Conservation (phyloP, 257 asterid genomes). For the Datura wrightii region DNA sequence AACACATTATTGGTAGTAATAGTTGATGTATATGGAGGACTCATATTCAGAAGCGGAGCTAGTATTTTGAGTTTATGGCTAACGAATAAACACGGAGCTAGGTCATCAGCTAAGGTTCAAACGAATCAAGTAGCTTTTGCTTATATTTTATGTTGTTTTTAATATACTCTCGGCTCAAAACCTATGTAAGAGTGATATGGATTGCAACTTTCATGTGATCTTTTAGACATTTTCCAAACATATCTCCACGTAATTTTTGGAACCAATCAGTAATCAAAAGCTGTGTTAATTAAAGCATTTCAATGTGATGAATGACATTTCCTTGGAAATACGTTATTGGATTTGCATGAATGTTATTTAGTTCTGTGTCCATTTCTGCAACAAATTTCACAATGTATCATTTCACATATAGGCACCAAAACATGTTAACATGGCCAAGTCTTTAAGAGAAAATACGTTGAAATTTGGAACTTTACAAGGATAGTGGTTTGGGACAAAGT, state of each 20-base stretch:
- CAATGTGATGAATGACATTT: not conserved
- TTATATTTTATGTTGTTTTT: too few species aligned
- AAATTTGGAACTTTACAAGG: too few species aligned
- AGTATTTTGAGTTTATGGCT: too few species aligned
- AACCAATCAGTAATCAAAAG: not conserved
- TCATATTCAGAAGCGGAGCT: too few species aligned
- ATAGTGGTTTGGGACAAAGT: too few species aligned
- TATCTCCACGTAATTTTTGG: not conserved
- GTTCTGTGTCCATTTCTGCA: not conserved
- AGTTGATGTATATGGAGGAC: too few species aligned
- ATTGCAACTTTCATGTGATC: not conserved
- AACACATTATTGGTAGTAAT: too few species aligned
- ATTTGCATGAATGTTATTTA: slow-evolving; percentile 1
- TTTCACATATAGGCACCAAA: not conserved
- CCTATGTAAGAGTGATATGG: not conserved
- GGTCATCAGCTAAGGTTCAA: too few species aligned
- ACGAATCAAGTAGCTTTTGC: too few species aligned
- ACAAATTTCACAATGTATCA: not conserved
- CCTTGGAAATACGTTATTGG: not conserved
- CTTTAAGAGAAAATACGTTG: too few species aligned
- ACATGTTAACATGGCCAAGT: not conserved
- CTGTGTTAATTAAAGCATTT: not conserved
- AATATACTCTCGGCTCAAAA: not conserved
- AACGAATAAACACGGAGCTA: too few species aligned
- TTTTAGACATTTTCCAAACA: not conserved